A percentile compares a stretch with the other conserved stretches of the same genome.
Evolutionary conservation across 2,329 filamentous ascomycete species (phyloP).

Genomic region (Colletotrichum falcatum): DNA sequence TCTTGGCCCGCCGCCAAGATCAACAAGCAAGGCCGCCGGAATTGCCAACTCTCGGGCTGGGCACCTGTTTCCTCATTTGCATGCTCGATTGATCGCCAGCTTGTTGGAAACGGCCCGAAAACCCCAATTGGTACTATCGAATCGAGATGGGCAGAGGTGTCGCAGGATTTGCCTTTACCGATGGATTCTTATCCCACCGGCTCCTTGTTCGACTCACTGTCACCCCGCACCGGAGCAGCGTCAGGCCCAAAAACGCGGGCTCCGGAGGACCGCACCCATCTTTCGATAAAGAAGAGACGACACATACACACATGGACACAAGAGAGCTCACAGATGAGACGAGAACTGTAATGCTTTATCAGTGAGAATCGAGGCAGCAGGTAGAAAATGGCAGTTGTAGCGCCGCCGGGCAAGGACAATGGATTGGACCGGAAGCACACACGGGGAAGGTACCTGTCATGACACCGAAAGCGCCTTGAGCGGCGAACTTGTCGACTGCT

Average conservation of each 20-base stretch:
- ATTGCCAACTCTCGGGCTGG: background rate
- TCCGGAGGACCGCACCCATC: background rate
- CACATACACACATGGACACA: background rate
- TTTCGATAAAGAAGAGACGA: slow-evolving; percentile 7
- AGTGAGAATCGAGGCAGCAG: background rate
- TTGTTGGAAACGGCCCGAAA: background rate
- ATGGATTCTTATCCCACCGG: background rate
- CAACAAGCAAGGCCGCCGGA: background rate
- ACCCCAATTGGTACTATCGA: slow-evolving; percentile 1
- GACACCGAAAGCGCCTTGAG: background rate
- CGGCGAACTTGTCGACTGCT: background rate
- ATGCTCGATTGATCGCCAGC: slow-evolving; percentile 23
- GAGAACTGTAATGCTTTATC: background rate
- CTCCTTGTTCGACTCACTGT: background rate
- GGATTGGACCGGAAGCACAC: background rate
- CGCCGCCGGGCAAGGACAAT: background rate
- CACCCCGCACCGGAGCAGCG: background rate
- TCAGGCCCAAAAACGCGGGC: background rate
- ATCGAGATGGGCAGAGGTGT: slow-evolving; percentile 1
- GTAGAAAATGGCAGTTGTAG: background rate
- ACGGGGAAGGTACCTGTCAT: background rate
- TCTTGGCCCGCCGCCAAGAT: background rate
- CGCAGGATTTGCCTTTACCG: background rate
- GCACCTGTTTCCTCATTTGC: background rate
- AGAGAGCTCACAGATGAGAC: background rate